Evolutionary conservation across 495 filamentous ascomycete species (phyloP).

Genomic region (Tuber borchii): DNA sequence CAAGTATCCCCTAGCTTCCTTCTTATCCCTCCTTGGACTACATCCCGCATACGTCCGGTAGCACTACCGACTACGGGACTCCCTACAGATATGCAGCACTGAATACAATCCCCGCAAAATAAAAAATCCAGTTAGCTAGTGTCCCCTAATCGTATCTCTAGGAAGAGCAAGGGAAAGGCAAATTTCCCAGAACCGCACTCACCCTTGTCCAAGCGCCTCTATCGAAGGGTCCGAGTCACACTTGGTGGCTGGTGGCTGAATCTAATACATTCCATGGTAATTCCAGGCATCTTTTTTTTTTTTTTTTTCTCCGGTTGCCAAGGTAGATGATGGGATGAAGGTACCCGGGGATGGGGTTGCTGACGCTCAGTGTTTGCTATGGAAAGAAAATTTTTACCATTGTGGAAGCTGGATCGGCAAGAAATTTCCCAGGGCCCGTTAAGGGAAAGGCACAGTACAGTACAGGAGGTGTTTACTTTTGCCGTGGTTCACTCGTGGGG

Average conservation of each 20-base stretch:
- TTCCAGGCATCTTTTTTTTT: neutral
- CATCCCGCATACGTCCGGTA: neutral
- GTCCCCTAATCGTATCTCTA: neutral
- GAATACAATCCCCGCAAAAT: neutral
- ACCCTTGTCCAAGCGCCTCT: neutral
- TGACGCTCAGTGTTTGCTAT: neutral
- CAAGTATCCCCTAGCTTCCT: neutral
- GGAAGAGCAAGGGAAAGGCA: neutral
- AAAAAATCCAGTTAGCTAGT: neutral
- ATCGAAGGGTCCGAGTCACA: neutral
- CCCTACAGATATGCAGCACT: neutral
- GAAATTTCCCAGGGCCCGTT: neutral
- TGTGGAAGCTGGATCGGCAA: neutral
- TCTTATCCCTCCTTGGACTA: neutral
- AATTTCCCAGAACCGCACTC: neutral
- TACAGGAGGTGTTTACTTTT: neutral
- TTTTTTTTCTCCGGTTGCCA: neutral
- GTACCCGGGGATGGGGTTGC: neutral
- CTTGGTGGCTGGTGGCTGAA: constrained; percentile 3
- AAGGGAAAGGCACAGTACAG: neutral
- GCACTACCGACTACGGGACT: neutral
- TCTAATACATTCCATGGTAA: neutral
- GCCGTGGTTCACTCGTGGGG: neutral
- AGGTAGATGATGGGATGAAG: neutral
- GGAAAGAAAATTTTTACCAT: neutral